Evolutionary conservation across 805 yeast genomes (phyloP).

Genomic region (Saturnispora ahearnii): DNA sequence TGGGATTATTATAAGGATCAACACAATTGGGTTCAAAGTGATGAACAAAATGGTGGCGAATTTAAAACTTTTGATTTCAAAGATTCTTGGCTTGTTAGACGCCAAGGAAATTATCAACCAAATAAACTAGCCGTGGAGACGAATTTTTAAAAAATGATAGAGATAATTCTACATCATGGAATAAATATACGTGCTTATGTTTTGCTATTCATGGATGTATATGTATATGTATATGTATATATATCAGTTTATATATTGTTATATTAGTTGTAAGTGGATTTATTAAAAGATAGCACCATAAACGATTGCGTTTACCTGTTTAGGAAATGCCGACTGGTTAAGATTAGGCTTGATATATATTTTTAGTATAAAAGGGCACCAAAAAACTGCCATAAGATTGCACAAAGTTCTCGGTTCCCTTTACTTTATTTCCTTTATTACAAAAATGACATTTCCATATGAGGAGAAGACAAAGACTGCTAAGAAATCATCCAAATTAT

Average conservation of each 20-base stretch:
- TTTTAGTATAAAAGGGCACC: too few species aligned
- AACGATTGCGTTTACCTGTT: too few species aligned
- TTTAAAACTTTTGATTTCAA: slow-evolving; percentile 28
- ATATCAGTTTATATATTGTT: neutral
- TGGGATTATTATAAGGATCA: slow-evolving; percentile 14
- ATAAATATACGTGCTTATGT: neutral
- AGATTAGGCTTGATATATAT: too few species aligned
- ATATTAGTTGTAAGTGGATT: neutral
- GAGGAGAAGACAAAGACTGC: neutral
- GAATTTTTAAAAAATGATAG: neutral
- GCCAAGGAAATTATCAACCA: slow-evolving; percentile 22
- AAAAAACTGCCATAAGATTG: neutral
- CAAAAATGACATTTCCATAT: neutral
- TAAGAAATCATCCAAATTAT: neutral
- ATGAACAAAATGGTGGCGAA: slow-evolving; percentile 17
- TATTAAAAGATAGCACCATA: too few species aligned
- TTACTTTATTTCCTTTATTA: neutral
- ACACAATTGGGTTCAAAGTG: slow-evolving; percentile 14
- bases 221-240: neutral
- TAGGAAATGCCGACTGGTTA: too few species aligned
- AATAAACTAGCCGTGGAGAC: slow-evolving; percentile 19
- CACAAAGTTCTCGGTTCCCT: neutral
- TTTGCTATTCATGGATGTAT: neutral
- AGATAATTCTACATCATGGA: too few species aligned
- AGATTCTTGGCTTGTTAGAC: slow-evolving; percentile 24